Conservation (phyloP, 2,329 filamentous ascomycete genomes). For the Aureobasidium sp. region DNA sequence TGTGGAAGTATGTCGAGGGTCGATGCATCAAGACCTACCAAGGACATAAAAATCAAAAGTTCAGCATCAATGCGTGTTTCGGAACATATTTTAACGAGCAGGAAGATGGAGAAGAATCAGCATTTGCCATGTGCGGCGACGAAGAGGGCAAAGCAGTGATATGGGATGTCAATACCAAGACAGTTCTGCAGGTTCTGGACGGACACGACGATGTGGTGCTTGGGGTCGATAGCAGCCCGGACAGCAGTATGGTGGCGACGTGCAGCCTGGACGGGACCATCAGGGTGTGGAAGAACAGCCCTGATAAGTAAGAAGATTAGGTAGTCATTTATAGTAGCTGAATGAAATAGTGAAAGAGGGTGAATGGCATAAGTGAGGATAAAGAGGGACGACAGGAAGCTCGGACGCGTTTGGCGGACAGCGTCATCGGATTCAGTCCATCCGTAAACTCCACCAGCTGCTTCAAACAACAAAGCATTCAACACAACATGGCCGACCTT, state of each 20-base stretch:
- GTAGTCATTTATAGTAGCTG: neutral
- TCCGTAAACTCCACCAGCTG: neutral
- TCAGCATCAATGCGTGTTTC: conserved; percentile 78
- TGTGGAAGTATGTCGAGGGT: conserved; percentile 93
- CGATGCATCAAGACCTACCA: conserved; percentile 95
- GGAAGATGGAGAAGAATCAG: conserved; percentile 26
- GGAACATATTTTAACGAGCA: conserved; percentile 46
- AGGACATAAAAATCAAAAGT: conserved; percentile 76
- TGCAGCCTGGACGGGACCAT: conserved; percentile 55
- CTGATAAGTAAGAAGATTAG: neutral
- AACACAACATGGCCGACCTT: neutral
- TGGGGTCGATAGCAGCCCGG: conserved; percentile 50
- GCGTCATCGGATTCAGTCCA: conserved; percentile 4
- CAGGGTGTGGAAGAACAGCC: conserved; percentile 46
- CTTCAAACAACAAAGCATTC: neutral
- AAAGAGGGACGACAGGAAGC: neutral
- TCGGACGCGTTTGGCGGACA: neutral
- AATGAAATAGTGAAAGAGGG: neutral
- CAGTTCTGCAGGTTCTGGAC: conserved; percentile 60
- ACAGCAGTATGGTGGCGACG: conserved; percentile 48
- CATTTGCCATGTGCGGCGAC: conserved; percentile 73
- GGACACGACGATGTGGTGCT: conserved; percentile 51
- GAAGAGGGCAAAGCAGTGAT: conserved; percentile 79
- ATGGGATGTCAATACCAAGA: conserved; percentile 86
- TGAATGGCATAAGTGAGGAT: neutral